Conservation (phyloP, 495 filamentous ascomycete genomes). For the Monascus purpureus region DNA sequence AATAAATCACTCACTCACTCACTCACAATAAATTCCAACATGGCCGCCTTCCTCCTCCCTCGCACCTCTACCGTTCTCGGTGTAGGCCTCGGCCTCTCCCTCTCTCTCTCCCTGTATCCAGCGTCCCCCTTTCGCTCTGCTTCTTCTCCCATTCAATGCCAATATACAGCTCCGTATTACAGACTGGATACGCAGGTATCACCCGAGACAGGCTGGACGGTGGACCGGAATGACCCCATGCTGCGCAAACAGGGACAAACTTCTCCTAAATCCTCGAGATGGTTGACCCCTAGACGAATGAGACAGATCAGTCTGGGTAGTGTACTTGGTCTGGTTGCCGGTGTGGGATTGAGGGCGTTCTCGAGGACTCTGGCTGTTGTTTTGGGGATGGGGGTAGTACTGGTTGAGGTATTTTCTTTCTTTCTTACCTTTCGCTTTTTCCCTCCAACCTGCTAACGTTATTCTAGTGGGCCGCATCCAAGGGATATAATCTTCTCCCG, state of each 20-base stretch:
- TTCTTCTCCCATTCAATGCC: conserved; percentile 23
- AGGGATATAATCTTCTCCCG: conserved; percentile 61
- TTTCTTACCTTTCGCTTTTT: conserved; percentile 1
- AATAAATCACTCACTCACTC: too few species aligned
- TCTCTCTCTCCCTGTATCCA: conserved; percentile 21
- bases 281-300: conserved; percentile 35
- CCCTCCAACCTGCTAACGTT: background rate
- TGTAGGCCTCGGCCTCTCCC: conserved; percentile 27
- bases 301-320: conserved; percentile 59
- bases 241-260: conserved; percentile 17
- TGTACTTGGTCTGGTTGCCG: conserved; percentile 52
- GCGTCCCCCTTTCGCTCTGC: conserved; percentile 24
- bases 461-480: conserved; percentile 50
- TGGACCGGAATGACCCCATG: conserved; percentile 9
- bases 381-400: conserved; percentile 54
- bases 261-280: conserved; percentile 3
- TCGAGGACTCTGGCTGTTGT: conserved; percentile 60
- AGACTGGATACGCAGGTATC: conserved; percentile 7
- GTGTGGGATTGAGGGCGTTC: conserved; percentile 59
- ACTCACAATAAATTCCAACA: too few species aligned
- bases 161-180: conserved; percentile 19
- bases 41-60: conserved; percentile 12
- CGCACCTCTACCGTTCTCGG: conserved; percentile 20
- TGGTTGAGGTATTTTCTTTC: conserved; percentile 46
- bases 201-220: conserved; percentile 15